phyloP scores from a whole-genome alignment of 2,329 filamentous ascomycete genomes.

The Ilyonectria destructans region DNA sequence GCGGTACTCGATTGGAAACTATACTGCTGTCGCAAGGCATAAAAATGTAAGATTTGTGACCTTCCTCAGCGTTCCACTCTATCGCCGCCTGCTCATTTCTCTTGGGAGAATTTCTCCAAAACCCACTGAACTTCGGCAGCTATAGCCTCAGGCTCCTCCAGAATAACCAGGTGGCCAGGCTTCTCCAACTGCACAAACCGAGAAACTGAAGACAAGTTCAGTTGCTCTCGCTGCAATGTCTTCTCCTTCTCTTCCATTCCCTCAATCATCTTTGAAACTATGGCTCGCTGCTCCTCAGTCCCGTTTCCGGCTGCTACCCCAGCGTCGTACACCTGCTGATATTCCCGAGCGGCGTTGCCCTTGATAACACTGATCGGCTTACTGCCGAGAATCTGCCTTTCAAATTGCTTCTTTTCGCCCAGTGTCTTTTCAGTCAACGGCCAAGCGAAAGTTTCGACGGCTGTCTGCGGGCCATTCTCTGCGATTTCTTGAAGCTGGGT shows the following conservation, averaged over 20 bases:
- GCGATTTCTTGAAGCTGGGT: slow-evolving; percentile 7
- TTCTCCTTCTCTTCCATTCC: slow-evolving; percentile 10
- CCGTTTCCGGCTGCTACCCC: slow-evolving; percentile 4
- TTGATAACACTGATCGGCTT: slow-evolving; percentile 8
- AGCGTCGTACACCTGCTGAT: slow-evolving; percentile 9
- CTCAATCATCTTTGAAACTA: slow-evolving; percentile 5
- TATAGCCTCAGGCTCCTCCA: slow-evolving; percentile 8
- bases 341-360: slow-evolving; percentile 3
- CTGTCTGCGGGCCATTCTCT: slow-evolving; percentile 8
- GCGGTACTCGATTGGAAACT: no score
- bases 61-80: no score
- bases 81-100: no score
- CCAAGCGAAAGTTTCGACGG: slow-evolving; percentile 5
- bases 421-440: neutral
- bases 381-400: slow-evolving; percentile 12
- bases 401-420: slow-evolving; percentile 1
- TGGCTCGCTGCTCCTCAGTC: slow-evolving; percentile 9
- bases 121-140: neutral
- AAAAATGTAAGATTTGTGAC: no score
- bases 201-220: slow-evolving; percentile 1
- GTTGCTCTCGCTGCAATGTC: slow-evolving; percentile 9
- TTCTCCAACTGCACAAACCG: slow-evolving; percentile 11
- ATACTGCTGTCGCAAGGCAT: no score
- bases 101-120: neutral
- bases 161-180: slow-evolving; percentile 9